Evolutionary conservation across 2,329 filamentous ascomycete genomes (phyloP).

Genomic region (Colletotrichum horii): DNA sequence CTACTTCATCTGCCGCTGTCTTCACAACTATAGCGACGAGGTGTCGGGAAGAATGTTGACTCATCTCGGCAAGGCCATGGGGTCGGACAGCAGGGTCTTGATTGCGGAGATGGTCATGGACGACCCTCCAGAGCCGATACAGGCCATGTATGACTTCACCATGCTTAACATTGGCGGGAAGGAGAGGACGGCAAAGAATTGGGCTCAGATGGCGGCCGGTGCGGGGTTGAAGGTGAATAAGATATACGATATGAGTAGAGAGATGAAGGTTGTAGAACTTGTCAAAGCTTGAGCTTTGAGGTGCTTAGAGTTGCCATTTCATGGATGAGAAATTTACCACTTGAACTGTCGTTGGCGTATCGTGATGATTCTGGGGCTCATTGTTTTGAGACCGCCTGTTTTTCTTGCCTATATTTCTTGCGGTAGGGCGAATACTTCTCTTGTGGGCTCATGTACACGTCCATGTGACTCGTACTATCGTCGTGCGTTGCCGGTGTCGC

Average conservation of each 20-base stretch:
- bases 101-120: slow-evolving; percentile 33
- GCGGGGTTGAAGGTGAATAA: slow-evolving; percentile 30
- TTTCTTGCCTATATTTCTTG: too few species aligned
- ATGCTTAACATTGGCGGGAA: slow-evolving; percentile 37
- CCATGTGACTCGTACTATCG: too few species aligned
- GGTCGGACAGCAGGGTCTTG: slow-evolving; percentile 32
- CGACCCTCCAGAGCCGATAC: slow-evolving; percentile 25
- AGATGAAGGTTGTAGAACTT: neutral
- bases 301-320: neutral
- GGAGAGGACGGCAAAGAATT: slow-evolving; percentile 31
- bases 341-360: fast-evolving
- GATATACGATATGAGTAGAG: slow-evolving; percentile 2
- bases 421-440: too few species aligned
- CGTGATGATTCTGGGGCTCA: neutral
- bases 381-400: too few species aligned
- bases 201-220: slow-evolving; percentile 22
- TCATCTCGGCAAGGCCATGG: slow-evolving; percentile 29
- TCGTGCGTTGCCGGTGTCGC: too few species aligned
- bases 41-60: slow-evolving; percentile 30
- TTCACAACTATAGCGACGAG: slow-evolving; percentile 41
- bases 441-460: too few species aligned
- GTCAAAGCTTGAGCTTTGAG: neutral
- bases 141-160: slow-evolving; percentile 29
- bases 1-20: slow-evolving; percentile 39
- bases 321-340: fast-evolving